A percentile compares a stretch with the other conserved stretches of the same genome.
These are phyloP conservation scores for Kockiozyma suomiensis DNA, from an alignment of 805 yeast genomes.

Conservation along the genomic window DNA sequence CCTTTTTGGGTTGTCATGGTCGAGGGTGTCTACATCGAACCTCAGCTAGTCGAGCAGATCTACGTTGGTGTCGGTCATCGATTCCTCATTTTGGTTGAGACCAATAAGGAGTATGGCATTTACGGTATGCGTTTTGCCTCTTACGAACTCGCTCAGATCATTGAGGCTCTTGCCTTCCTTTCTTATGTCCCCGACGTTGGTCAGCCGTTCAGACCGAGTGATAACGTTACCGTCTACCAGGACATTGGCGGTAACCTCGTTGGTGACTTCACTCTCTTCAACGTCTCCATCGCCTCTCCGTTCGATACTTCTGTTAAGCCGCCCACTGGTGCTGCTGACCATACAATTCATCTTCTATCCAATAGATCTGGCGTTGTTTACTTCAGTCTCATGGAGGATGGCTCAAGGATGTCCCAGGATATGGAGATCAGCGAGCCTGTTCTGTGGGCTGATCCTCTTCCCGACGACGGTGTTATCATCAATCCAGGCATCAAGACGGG, in stretches of 20 bases:
- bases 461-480: background rate
- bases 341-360: slow-evolving; percentile 2
- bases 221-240: background rate
- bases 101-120: slow-evolving; percentile 58
- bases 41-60: slow-evolving; percentile 6
- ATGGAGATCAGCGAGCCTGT: slow-evolving; percentile 2
- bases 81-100: slow-evolving; percentile 47
- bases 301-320: background rate
- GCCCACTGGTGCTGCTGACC: slow-evolving; percentile 7
- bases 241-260: slow-evolving; percentile 5
- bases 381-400: slow-evolving; percentile 1
- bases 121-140: slow-evolving; percentile 19
- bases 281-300: background rate
- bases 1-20: slow-evolving; percentile 7
- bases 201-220: background rate
- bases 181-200: slow-evolving; percentile 2
- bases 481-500: slow-evolving; percentile 6
- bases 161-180: slow-evolving; percentile 5
- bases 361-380: background rate
- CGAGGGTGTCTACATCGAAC: slow-evolving; percentile 7
- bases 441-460: background rate
- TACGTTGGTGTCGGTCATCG: slow-evolving; percentile 11
- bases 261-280: background rate
- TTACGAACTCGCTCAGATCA: background rate
- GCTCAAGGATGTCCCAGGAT: background rate